These are phyloP conservation scores for Solanum megistacrolobum DNA, from an alignment of 257 asterid genomes.

Conservation along the genomic window DNA sequence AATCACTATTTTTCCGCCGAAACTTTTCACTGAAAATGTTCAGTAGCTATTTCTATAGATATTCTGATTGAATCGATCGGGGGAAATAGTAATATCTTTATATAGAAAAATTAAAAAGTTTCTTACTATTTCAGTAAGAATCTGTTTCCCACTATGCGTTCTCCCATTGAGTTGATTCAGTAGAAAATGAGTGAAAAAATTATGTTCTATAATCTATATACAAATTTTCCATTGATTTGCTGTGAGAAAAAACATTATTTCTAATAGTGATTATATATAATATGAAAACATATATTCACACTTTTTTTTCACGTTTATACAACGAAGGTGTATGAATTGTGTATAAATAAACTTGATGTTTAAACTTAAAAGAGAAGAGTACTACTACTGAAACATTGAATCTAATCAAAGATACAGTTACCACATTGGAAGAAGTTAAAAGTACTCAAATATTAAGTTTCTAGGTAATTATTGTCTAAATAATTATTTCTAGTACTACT, in stretches of 20 bases:
- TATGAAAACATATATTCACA: not conserved
- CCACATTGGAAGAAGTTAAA: not conserved
- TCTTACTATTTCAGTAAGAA: not conserved
- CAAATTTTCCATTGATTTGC: not conserved
- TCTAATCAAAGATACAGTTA: not conserved
- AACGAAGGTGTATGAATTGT: not conserved
- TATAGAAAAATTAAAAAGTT: not conserved
- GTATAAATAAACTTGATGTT: not conserved
- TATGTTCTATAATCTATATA: no score
- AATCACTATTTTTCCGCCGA: no score
- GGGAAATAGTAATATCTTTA: no score
- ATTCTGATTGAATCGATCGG: not conserved
- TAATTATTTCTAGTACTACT: not conserved
- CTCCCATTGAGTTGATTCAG: not conserved
- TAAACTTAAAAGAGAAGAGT: not conserved
- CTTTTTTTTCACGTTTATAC: not conserved
- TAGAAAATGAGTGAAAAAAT: not conserved
- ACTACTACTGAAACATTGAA: not conserved
- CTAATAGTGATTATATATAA: not conserved
- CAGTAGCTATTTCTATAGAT: not conserved
- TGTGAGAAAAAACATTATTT: no score
- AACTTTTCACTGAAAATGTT: no score
- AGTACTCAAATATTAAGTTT: not conserved
- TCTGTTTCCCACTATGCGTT: no score
- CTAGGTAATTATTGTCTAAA: not conserved